Base-by-base conservation (phyloP, 2,329 filamentous ascomycete species). In the Apiospora phragmitis region DNA sequence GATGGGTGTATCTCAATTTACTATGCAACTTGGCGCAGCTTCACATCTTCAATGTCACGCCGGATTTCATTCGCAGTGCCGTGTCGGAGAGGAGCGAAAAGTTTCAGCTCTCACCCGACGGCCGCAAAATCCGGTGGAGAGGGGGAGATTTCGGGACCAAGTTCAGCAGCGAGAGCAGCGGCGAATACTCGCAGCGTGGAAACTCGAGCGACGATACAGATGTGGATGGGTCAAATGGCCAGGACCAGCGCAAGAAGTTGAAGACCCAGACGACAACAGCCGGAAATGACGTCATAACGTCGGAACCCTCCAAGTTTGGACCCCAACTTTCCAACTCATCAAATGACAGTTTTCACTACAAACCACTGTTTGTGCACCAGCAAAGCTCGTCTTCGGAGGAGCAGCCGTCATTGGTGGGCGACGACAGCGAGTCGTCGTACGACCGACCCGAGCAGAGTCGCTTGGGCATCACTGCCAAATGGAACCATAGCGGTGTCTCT, bases 1-100 rank as follows among this genome's bases (percentile, higher is more conserved):
- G 93, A 5, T 96, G 93, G 93, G 90, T 95, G 0, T 95, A 95
- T 75, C 82, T 96, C 8, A 96, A 96, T 75, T 82, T 97, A 0
- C 85, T 97, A 1, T 91, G 91, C 77, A 94, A 92, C 76, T 88
- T 97, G 84, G 94, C 94, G 0, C 94, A 97, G 80, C 83, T 97
- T 24, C 94, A 97, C 76, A 95, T 94, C 0, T 87, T 96, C 74
- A 95, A 94, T 71, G 93, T 97, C 1, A 94, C 94, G 0, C 87
- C 91, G 0, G 90, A 92, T 38, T 95, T 95, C 75, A 90, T 96
- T 49, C 90, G 92, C 71, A 88, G 88, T 45, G 92, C 94, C 0
- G 85, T 97, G 1, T 83, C 85, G 0, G 89, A 92, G 67, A 88
- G 90, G 74, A 95, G 93, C 75, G 87, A 88, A 26, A 93, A 92